Base-by-base conservation (phyloP, 805 yeast species). In the Wickerhamiella cacticola region DNA sequence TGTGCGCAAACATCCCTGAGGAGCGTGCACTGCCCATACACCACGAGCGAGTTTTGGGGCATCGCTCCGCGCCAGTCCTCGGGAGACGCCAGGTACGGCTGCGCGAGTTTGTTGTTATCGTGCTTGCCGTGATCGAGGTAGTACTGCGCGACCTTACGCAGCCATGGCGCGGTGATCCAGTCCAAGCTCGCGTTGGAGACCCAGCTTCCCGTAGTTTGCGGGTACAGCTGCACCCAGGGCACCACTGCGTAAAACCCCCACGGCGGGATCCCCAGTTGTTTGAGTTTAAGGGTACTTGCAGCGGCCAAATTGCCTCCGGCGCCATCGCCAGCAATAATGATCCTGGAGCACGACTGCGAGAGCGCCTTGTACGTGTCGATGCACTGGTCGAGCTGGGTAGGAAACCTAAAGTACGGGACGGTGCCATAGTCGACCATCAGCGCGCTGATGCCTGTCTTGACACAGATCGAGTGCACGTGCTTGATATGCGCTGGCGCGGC, bases 211-310 rank as follows among this genome's bases (percentile, higher is more conserved):
- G 31, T 26, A n/a, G 24, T 18, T 12, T 22, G 21, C 12, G 44
- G 44, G 23, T 25, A 26, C 23, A 40, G 44, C 31, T 40, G 26
- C n/a, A 40, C 22, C 44, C 44, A 40, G 34, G 44, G 44, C 13
- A 22, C 21, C 5, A 40, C 9, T 3, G 23, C 33, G 23, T 40
- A 40, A 26, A 24, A 5, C 15, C 44, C 44, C 21, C 23, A 40
- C n/a, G 25, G 23, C 6, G 21, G 31, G 10, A 5, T 16, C n/a
- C n/a, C 15, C 5, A 26, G 21, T 5, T 25, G 15, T 10, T 13
- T 21, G 26, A 18, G 23, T n/a, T 24, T 26, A 15, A 40, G 31
- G 3, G n/a, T 9, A 3, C 24, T 7, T 8, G 44, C 33, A 9
- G 23, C 7, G 10, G 33, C 31, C 34, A 40, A 8, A 26, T 40